These are phyloP conservation scores for Curvularia sp. DNA, from an alignment of 2,329 filamentous ascomycete species.

Conservation along the genomic window DNA sequence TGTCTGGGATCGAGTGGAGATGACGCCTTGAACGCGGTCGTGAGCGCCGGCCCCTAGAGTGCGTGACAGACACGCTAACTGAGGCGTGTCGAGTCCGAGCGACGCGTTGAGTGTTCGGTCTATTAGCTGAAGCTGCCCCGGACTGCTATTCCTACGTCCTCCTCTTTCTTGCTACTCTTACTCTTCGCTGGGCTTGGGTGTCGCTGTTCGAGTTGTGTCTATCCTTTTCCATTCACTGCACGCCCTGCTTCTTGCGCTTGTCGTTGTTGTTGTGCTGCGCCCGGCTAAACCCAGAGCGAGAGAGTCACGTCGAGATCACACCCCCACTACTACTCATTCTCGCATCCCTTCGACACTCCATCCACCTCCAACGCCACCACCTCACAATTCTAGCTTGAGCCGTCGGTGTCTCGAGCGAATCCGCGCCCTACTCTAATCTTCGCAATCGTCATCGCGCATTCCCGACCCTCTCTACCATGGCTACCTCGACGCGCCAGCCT, in stretches of 20 bases:
- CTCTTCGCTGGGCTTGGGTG: conserved; percentile 3
- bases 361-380: conserved; percentile 10
- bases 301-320: conserved; percentile 17
- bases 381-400: not conserved
- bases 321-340: conserved; percentile 16
- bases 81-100: conserved; percentile 10
- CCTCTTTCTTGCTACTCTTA: conserved; percentile 1
- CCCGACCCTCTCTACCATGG: conserved; percentile 30
- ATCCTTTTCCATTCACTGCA: not conserved
- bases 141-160: conserved; percentile 20
- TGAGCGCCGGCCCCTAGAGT: conserved; percentile 19
- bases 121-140: conserved; percentile 26
- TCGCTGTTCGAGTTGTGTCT: not conserved
- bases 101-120: conserved; percentile 31
- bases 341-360: conserved; percentile 12
- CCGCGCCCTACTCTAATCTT: not conserved
- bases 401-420: conserved; percentile 7
- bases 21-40: conserved; percentile 29
- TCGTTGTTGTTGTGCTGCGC: conserved; percentile 12
- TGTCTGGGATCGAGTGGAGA: conserved; percentile 23
- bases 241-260: not conserved
- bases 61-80: conserved; percentile 35
- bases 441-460: conserved; percentile 4
- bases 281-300: conserved; percentile 7
- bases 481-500: conserved; percentile 69